Base-by-base conservation (phyloP, 2,329 filamentous ascomycete species). In the Alternaria arborescens region DNA sequence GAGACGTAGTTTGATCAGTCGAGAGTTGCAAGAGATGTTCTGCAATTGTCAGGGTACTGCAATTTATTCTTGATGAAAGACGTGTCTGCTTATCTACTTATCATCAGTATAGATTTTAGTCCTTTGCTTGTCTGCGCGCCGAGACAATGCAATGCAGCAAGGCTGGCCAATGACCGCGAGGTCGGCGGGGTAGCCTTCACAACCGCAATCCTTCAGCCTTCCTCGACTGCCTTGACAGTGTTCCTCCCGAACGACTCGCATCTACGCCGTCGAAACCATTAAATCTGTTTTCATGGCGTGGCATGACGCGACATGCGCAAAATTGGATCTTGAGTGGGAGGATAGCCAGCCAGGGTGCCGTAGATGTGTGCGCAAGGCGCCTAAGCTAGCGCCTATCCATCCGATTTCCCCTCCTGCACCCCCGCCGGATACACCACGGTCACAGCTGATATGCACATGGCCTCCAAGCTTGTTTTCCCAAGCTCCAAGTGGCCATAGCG, bases 371-470 rank as follows among this genome's bases (percentile, higher is more conserved):
- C 44, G 44, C 11, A 47, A 4, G 4, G 44, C 44, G 44, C 44
- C 44, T n/a, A 26, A 1, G 3, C 6, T 47, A 5, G 2, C 26
- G 44, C 44, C 44, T 47, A 1, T 47, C 5, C 28, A 47, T 5
- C 26, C 44, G 4, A 20, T 47, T 4, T 32, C 26, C 1, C 44
- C 44, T 6, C 44, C 44, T 2, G 26, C 11, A 3, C 44, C 44
- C 18, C 44, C 44, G n/a, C 28, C 12, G 5, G 11, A 48, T 3
- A n/a, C 7, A 22, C 6, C 44, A 16, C 28, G 28, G 20, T 48
- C 44, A 48, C 7, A 34, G 30, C 44, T 48, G 28, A 12, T 48
- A 12, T 48, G 44, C 44, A 48, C 46, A 48, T 48, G 46, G 46
- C 46, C 46, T 2, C 30, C 46, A 3, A 14, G 1, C 10, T 4